Conservation (phyloP, 2,329 filamentous ascomycete genomes). For the Pseudocercospora fijiensis region DNA sequence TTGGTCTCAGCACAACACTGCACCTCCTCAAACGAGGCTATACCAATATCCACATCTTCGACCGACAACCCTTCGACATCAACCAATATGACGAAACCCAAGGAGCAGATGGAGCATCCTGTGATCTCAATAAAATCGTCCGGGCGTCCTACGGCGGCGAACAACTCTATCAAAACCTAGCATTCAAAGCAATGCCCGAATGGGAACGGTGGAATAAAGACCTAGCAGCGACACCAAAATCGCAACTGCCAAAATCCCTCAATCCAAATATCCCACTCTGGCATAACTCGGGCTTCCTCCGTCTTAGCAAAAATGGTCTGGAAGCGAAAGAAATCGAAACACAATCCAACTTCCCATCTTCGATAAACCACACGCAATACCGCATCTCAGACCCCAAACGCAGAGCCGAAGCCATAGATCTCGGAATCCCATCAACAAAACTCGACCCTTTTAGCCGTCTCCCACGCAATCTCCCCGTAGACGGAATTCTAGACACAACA, state of each 20-base stretch:
- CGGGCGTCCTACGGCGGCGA: conserved; percentile 29
- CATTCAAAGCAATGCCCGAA: conserved; percentile 30
- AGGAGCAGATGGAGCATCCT: conserved; percentile 27
- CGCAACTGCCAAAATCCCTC: conserved; percentile 13
- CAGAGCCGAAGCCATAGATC: conserved; percentile 13
- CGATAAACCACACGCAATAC: conserved; percentile 33
- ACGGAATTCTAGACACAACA: conserved; percentile 26
- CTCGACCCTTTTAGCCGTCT: conserved; percentile 24
- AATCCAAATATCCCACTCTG: conserved; percentile 25
- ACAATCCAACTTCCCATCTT: conserved; percentile 29
- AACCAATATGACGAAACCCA: conserved; percentile 26
- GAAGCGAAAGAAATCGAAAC: conserved; percentile 27
- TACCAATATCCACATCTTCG: conserved; percentile 32
- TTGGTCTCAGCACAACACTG: conserved; percentile 45
- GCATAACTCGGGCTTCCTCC: conserved; percentile 31
- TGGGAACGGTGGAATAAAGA: conserved; percentile 40
- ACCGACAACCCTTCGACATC: conserved; percentile 36
- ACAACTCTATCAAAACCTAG: conserved; percentile 28
- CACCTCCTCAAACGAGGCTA: conserved; percentile 32
- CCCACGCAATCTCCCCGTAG: conserved; percentile 12
- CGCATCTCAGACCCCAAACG: conserved; percentile 25
- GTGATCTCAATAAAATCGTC: conserved; percentile 32
- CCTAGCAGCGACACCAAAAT: conserved; percentile 11
- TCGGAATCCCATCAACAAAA: conserved; percentile 20
- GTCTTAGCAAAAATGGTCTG: conserved; percentile 23